Base-by-base conservation (phyloP, 345 rosid genomes). In the Acer campestre region DNA sequence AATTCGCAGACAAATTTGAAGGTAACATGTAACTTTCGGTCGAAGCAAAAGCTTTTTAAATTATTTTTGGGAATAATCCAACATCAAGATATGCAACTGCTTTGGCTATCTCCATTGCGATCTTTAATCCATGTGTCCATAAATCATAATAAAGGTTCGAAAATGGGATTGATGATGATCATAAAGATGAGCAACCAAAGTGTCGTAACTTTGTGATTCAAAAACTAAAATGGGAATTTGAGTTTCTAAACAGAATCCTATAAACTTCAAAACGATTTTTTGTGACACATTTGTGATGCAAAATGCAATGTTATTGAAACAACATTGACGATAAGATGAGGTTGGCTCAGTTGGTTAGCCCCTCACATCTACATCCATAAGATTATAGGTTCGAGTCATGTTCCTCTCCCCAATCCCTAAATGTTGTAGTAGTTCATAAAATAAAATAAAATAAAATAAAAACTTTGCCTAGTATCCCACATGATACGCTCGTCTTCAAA, bases 51-150 rank as follows among this genome's bases (percentile, higher is more conserved):
- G 35, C 35, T 31, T 31, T 3, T 31, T 3, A 2, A 29, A 29
- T 29, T 31, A 31, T 31, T 31, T 31, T 31, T 31, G 22, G 25
- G 10, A 31, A 31, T 31, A 38, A 42, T 8, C 70, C 49, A 40
- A 67, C 8, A 20, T 67, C 49, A 40, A 67, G 70, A 67, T 67
- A 16, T 38, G 70, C 49, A 17, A 16, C 0, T 38, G 22, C 82
- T 49, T 73, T 68, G 10, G 79, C 84, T 9, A 58, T 35, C 7
- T 73, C 82, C 10, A n/a, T 70, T 35, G 61, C 80, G 49, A 76
- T 69, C 75, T 70, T 80, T 55, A 78, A 58, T 25, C 62, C 7
- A 1, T 58, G 23, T n/a, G 3, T 58, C 62, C 35, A 31, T 31
- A 31, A 31, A 31, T 31, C 62, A 58, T 20, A 4, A 58, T 58